These are phyloP conservation scores for Iris pallida DNA, from an alignment of 116 monocot genomes.

Conservation along the genomic window DNA sequence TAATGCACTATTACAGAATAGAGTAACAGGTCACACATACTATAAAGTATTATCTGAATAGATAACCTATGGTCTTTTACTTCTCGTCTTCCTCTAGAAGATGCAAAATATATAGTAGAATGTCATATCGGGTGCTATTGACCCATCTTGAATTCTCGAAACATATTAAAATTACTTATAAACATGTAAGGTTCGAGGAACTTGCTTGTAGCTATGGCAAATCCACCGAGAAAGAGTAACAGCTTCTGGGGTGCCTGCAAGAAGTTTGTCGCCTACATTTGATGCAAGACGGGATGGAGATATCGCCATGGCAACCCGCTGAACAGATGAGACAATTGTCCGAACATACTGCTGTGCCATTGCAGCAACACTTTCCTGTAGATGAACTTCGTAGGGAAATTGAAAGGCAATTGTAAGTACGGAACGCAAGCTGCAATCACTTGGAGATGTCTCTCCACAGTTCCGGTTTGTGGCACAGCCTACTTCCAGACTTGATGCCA, in stretches of 20 bases:
- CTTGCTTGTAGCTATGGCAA: constrained; percentile 74
- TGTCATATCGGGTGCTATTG: too few relatives aligned
- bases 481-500: constrained; percentile 80
- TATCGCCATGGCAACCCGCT: constrained; percentile 83
- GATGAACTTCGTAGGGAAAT: constrained; percentile 72
- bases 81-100: too few relatives aligned
- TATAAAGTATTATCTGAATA: too few relatives aligned
- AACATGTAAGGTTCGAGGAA: too few relatives aligned
- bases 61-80: too few relatives aligned
- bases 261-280: constrained; percentile 26
- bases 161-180: too few relatives aligned
- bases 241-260: constrained; percentile 75
- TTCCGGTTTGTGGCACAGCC: constrained; percentile 39
- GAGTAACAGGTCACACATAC: too few relatives aligned
- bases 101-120: too few relatives aligned
- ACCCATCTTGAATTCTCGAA: too few relatives aligned
- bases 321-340: constrained; percentile 75
- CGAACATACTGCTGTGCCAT: constrained; percentile 94
- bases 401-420: constrained; percentile 93
- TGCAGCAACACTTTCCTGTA: constrained; percentile 71
- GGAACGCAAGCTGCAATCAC: constrained; percentile 39
- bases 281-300: constrained; percentile 50
- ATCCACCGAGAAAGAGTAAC: constrained; percentile 81
- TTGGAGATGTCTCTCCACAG: constrained; percentile 21
- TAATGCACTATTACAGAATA: too few relatives aligned